These are phyloP conservation scores for Amanita subjunquillea DNA, from an alignment of 768 basidiomycete species.

Conservation along the genomic window DNA sequence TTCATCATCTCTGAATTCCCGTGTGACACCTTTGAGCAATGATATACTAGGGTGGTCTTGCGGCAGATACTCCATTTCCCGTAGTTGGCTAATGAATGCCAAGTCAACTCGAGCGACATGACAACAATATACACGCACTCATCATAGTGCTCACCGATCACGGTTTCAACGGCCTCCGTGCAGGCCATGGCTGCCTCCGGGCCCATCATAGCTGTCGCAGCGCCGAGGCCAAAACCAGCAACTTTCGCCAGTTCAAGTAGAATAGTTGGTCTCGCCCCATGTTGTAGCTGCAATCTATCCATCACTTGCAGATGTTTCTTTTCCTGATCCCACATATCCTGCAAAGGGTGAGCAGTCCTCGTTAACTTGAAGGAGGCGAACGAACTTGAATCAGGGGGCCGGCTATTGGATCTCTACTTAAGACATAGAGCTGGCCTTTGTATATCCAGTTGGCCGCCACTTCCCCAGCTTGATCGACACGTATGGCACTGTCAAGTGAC, in stretches of 20 bases:
- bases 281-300: slow-evolving; percentile 77
- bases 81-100: slow-evolving; percentile 56
- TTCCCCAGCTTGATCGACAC: slow-evolving; percentile 95
- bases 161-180: slow-evolving; percentile 95
- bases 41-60: slow-evolving; percentile 70
- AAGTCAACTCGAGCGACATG: slow-evolving; percentile 3
- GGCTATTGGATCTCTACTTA: slow-evolving; percentile 45
- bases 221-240: slow-evolving; percentile 81
- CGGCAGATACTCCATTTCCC: slow-evolving; percentile 53
- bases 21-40: slow-evolving; percentile 59
- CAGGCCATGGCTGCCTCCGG: slow-evolving; percentile 97
- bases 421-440: slow-evolving; percentile 70
- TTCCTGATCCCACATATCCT: slow-evolving; percentile 99
- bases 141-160: slow-evolving; percentile 97
- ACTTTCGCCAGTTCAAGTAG: slow-evolving; percentile 80
- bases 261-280: slow-evolving; percentile 73
- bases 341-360: slow-evolving; percentile 1
- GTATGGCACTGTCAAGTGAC: slow-evolving; percentile 54
- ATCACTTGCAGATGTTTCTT: slow-evolving; percentile 84
- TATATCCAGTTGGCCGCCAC: slow-evolving; percentile 96
- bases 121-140: slow-evolving; percentile 51
- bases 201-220: slow-evolving; percentile 77
- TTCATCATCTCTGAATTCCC: slow-evolving; percentile 90
- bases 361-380: slow-evolving; percentile 2
- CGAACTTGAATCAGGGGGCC: slow-evolving; percentile 69